A percentile compares a stretch with the other conserved stretches of the same genome.
Evolutionary conservation across 2,329 filamentous ascomycete species (phyloP).

Genomic region (Calonectria crousiana): DNA sequence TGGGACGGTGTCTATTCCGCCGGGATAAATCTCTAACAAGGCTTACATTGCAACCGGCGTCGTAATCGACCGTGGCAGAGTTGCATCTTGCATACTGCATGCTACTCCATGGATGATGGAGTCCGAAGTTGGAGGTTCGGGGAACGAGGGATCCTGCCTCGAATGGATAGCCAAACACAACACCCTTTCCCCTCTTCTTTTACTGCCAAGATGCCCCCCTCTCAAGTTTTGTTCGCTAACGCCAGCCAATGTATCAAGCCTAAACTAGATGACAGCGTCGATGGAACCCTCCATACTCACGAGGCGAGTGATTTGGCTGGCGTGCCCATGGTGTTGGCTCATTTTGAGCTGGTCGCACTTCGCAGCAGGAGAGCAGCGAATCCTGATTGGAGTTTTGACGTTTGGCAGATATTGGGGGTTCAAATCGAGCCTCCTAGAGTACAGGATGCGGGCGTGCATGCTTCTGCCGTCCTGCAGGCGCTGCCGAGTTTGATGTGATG

Average conservation of each 20-base stretch:
- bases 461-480: constrained; percentile 2
- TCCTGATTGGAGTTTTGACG: background rate
- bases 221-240: background rate
- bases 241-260: background rate
- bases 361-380: constrained; percentile 1
- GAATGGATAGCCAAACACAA: background rate
- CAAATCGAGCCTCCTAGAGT: constrained; percentile 5
- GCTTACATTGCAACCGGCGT: constrained; percentile 1
- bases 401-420: background rate
- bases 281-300: background rate
- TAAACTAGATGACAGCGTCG: background rate
- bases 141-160: background rate
- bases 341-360: constrained; percentile 14
- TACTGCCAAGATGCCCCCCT: background rate
- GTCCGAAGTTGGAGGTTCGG: background rate
- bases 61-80: constrained; percentile 12
- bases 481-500: background rate
- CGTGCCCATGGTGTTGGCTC: background rate
- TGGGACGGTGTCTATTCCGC: background rate
- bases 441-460: constrained; percentile 2
- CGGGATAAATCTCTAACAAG: background rate
- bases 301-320: background rate
- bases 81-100: constrained; percentile 7
- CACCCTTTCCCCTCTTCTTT: background rate
- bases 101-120: background rate